These are phyloP conservation scores for Alternaria arborescens DNA, from an alignment of 2,329 filamentous ascomycete species.

Conservation along the genomic window DNA sequence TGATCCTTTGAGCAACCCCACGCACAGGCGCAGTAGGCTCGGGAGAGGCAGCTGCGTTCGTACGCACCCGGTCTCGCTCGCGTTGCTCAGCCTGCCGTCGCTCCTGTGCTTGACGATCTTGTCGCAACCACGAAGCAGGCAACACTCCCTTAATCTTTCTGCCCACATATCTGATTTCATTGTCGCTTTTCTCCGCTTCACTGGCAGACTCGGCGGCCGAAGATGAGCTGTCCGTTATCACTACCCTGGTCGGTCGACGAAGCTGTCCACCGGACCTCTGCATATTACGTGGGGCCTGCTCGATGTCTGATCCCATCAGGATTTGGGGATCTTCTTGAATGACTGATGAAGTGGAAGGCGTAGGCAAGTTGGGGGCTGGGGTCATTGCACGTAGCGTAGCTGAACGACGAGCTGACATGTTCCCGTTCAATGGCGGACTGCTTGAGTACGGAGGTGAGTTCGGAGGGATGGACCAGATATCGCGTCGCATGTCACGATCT, in stretches of 20 bases:
- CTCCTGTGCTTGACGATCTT: constrained; percentile 53
- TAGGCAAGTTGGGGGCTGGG: constrained; percentile 35
- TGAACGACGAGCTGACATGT: constrained; percentile 12
- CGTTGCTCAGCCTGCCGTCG: constrained; percentile 28
- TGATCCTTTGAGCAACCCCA: constrained; percentile 45
- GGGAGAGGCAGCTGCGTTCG: constrained; percentile 24
- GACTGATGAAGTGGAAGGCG: constrained; percentile 45
- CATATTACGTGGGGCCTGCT: constrained; percentile 24
- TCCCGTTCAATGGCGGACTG: constrained; percentile 31
- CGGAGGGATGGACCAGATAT: constrained; percentile 53
- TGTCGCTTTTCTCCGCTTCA: constrained; percentile 44
- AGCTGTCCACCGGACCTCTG: constrained; percentile 21
- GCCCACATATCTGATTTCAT: constrained; percentile 45
- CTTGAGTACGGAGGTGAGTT: constrained; percentile 54
- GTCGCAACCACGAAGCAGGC: constrained; percentile 60
- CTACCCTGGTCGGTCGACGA: constrained; percentile 23
- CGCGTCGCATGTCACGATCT: constrained; percentile 13
- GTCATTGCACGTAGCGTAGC: constrained; percentile 10
- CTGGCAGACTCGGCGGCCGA: constrained; percentile 32
- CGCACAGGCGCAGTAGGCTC: constrained; percentile 40
- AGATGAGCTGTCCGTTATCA: constrained; percentile 32
- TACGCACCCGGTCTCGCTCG: constrained; percentile 25
- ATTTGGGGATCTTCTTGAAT: constrained; percentile 27
- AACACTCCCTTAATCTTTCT: constrained; percentile 59
- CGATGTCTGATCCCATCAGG: constrained; percentile 32